phyloP scores from a whole-genome alignment of 2,329 filamentous ascomycete genomes.

The Parascedosporium putredinis region DNA sequence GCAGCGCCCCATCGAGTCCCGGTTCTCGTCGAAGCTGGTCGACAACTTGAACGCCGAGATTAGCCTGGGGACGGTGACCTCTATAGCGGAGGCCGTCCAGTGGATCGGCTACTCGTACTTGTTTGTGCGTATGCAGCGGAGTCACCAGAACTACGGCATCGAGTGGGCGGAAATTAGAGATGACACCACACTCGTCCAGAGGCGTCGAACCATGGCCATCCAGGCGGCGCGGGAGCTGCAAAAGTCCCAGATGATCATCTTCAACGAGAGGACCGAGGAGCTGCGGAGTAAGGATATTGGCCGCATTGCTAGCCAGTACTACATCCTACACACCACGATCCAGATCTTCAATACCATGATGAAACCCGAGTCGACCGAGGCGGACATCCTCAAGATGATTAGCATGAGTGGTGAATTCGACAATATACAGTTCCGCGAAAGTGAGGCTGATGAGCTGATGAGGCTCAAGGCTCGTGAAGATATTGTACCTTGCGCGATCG shows the following conservation, averaged over 20 bases:
- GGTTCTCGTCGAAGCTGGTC: conserved; percentile 84
- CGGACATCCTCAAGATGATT: conserved; percentile 91
- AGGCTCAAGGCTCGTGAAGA: conserved; percentile 33
- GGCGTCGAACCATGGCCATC: conserved; percentile 75
- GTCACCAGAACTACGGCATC: conserved; percentile 86
- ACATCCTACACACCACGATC: conserved; percentile 86
- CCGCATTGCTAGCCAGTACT: conserved; percentile 93
- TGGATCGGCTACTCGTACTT: conserved; percentile 98
- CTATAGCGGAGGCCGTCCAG: conserved; percentile 82
- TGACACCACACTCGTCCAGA: conserved; percentile 77
- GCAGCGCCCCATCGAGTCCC: conserved; percentile 95
- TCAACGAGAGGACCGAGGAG: conserved; percentile 89
- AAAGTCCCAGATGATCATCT: conserved; percentile 97
- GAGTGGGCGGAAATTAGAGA: conserved; percentile 86
- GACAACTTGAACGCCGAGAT: conserved; percentile 97
- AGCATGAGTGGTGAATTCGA: conserved; percentile 97
- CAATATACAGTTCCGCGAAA: conserved; percentile 88
- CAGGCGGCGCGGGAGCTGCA: conserved; percentile 81
- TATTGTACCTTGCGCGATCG: conserved; percentile 63
- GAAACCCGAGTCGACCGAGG: conserved; percentile 74
- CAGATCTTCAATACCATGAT: conserved; percentile 97
- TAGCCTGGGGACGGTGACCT: conserved; percentile 86
- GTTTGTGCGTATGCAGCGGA: conserved; percentile 91
- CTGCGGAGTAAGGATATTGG: conserved; percentile 90
- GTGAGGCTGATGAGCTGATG: conserved; percentile 76